Evolutionary conservation across 2,329 filamentous ascomycete species (phyloP), one percentile per base, ranked within the genome.

Genomic region (Fusarium sp.): DNA sequence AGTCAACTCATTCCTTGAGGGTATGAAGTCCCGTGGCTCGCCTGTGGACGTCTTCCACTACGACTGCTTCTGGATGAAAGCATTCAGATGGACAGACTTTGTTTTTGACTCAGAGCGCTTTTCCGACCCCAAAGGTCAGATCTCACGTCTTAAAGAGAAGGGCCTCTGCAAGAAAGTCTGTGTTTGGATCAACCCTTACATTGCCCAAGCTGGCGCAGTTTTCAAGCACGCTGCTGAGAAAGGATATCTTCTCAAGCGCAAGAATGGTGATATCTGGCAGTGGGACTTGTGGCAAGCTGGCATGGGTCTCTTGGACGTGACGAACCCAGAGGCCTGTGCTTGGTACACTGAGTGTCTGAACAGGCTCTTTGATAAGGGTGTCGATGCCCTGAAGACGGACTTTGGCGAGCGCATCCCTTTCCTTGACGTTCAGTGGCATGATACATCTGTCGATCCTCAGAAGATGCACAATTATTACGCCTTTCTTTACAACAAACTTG

Each of bases 381-480:
- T 93, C 52, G 90, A 93, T 75, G 84, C 85, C 58, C 87, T 93
- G 82, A 93, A 93, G 79, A 92, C 90, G 10, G 90, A 93, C 74
- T 93, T 93, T 76, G 90, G 90, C 54, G 90, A 93, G 79, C 84
- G 90, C 25, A 89, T 93, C 53, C 90, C 90, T 0, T 86, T 84
- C 7, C 82, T 84, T 47, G 87, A 90, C 67, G 86, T 92, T 8
- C 82, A 85, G 66, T 93, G 90, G 85, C 81, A 87, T 72, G 88
- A 92, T 69, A 73, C 80, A 46, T 81, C 80, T 7, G 77, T 82
- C 40, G 88, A 92, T 69, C 85, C 89, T 3, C 81, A 80, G 49
- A 86, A 85, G 70, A 93, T 93, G 90, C 91, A 92, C 79, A 93
- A 93, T 77, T 92, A 87, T 80, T 93, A 92, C 76, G 84, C 90